Base-by-base conservation (phyloP, 495 filamentous ascomycete genomes). In the Penicillium antarcticum region DNA sequence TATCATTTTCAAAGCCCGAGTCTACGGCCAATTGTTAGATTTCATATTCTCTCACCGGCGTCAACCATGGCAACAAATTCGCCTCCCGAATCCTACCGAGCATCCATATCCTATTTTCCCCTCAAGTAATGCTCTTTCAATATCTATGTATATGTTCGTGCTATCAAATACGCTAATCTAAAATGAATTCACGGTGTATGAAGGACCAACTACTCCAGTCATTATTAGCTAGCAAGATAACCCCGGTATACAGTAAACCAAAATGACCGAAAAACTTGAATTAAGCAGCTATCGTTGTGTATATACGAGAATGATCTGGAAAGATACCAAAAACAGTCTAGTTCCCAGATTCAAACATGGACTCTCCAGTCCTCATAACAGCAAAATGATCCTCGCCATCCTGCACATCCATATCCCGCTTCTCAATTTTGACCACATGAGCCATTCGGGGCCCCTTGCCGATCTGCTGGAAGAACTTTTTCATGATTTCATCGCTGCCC, bases 401-500 rank as follows among this genome's bases (percentile, higher is more conserved):
- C 18, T 82, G 72, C 1, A 76, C 55, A 0, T 81, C 79, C 16
- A 88, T 73, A 1, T 85, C 76, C 46, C 80, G 78, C 60, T 84
- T 84, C 64, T 94, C 86, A 26, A 95, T 61, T 58, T 81, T 84
- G 16, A 83, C 79, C 0, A 96, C 91, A 18, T 83, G 74, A 12
- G 90, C 82, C 13, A 77, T 49, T 19, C 69, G 67, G 1, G 90
- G 90, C 0, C 92, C 92, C 49, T 79, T 82, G 60, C 91, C 76
- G 42, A 97, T 75, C 53, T 89, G 84, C 55, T 88, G 83, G 10
- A 96, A 65, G 42, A 95, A 85, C 19, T 81, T 77, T 45, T 86
- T 69, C 36, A 97, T 59, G 4, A 74, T 65, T 10, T 81, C 74
- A 9, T 83, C 75, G 12, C 78, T 68, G 29, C 92, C 92, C 60